phyloP scores from a whole-genome alignment of 2,329 filamentous ascomycete genomes.

The Talaromyces sp. region DNA sequence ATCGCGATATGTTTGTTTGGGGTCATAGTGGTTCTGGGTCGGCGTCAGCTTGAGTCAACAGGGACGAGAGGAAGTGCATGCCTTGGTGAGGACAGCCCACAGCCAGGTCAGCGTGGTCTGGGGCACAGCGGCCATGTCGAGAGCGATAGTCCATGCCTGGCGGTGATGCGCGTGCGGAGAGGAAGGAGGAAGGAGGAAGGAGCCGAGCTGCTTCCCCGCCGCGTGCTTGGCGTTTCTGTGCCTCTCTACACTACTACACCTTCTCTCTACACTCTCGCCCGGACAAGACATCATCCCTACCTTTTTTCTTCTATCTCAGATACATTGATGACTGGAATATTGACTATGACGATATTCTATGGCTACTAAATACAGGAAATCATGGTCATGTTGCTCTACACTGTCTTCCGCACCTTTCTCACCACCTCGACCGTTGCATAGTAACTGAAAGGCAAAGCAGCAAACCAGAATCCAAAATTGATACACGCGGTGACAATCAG shows the following conservation, averaged over 20 bases:
- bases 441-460: slow-evolving; percentile 41
- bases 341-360: neutral
- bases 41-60: slow-evolving; percentile 3
- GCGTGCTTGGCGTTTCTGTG: neutral
- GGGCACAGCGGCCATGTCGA: slow-evolving; percentile 61
- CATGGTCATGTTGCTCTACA: neutral
- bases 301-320: no score
- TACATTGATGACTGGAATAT: no score
- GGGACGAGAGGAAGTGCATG: slow-evolving; percentile 29
- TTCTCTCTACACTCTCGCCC: neutral
- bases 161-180: neutral
- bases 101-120: slow-evolving; percentile 93
- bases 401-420: slow-evolving; percentile 26
- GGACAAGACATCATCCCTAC: neutral
- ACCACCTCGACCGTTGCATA: slow-evolving; percentile 41
- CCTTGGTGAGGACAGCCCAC: slow-evolving; percentile 80
- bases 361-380: neutral
- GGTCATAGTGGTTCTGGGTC: slow-evolving; percentile 31
- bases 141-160: slow-evolving; percentile 1
- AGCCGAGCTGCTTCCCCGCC: neutral
- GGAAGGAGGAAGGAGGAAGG: neutral
- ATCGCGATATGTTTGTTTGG: slow-evolving; percentile 79
- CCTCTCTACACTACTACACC: no score
- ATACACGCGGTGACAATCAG: slow-evolving; percentile 42
- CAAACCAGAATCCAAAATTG: slow-evolving; percentile 39